Conservation (phyloP, 495 filamentous ascomycete species). For the Podospora pseudoanserina region DNA sequence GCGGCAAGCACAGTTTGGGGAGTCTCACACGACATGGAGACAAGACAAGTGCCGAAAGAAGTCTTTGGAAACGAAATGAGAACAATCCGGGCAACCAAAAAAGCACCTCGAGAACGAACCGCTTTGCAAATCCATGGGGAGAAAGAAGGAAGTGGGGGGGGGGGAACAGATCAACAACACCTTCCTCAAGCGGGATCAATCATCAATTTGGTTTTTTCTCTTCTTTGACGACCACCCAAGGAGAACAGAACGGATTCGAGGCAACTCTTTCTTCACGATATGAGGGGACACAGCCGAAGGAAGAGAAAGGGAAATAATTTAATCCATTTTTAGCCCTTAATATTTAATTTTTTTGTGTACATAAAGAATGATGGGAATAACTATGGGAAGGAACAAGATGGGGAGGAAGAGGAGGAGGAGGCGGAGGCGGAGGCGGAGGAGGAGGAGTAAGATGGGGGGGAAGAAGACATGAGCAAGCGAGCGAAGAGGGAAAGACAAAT, state of each 20-base stretch:
- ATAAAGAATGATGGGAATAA: conserved; percentile 15
- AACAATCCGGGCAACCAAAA: background rate
- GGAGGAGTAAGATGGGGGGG: too few species aligned
- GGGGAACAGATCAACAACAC: background rate
- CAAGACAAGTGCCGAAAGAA: background rate
- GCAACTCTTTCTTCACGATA: background rate
- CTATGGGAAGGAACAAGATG: background rate
- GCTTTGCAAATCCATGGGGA: background rate
- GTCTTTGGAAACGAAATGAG: background rate
- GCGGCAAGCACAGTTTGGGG: background rate
- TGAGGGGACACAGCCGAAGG: background rate
- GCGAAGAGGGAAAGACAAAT: background rate
- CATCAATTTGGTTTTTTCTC: background rate
- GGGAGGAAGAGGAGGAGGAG: background rate
- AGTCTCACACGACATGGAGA: background rate
- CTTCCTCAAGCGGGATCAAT: background rate
- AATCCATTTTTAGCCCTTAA: conserved; percentile 31
- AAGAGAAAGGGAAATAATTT: conserved; percentile 7
- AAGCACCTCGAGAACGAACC: background rate
- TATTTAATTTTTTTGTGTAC: conserved; percentile 34
- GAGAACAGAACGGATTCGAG: background rate
- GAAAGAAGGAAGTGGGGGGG: background rate
- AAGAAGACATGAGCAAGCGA: background rate
- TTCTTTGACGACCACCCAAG: background rate
- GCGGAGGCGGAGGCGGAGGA: background rate